Conservation (phyloP, 768 basidiomycete genomes). For the Boletus huronensis region DNA sequence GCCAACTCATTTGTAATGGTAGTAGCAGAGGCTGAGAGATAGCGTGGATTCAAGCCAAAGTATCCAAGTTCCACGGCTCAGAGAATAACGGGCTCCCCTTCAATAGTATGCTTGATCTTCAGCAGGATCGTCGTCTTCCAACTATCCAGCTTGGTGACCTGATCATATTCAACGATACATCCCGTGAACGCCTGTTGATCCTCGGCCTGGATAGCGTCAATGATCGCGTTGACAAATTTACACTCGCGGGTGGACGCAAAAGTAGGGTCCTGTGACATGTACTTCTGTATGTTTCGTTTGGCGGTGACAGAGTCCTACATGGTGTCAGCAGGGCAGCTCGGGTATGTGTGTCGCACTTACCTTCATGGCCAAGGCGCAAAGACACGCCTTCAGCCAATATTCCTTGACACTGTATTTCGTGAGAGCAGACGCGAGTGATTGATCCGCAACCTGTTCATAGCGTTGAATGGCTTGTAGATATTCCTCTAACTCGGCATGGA, state of each 20-base stretch:
- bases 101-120: constrained; percentile 81
- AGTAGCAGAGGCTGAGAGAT: background rate
- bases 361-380: constrained; percentile 85
- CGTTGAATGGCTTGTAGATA: constrained; percentile 81
- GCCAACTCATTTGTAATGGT: constrained; percentile 1
- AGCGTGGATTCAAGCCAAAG: background rate
- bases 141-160: constrained; percentile 88
- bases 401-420: constrained; percentile 99
- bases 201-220: constrained; percentile 71
- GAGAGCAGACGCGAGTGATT: constrained; percentile 72
- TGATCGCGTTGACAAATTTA: constrained; percentile 76
- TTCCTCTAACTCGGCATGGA: constrained; percentile 86
- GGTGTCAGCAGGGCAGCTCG: constrained; percentile 9
- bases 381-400: constrained; percentile 83
- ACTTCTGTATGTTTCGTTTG: constrained; percentile 72
- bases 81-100: constrained; percentile 48
- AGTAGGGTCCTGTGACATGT: constrained; percentile 76
- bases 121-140: constrained; percentile 94
- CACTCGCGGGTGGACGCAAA: constrained; percentile 89
- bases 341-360: constrained; percentile 45
- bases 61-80: constrained; percentile 7
- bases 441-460: constrained; percentile 87
- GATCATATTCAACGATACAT: constrained; percentile 89
- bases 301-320: constrained; percentile 80
- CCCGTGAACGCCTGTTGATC: constrained; percentile 74